Base-by-base conservation (phyloP, 2,329 filamentous ascomycete species). In the Penicillium digitatum region DNA sequence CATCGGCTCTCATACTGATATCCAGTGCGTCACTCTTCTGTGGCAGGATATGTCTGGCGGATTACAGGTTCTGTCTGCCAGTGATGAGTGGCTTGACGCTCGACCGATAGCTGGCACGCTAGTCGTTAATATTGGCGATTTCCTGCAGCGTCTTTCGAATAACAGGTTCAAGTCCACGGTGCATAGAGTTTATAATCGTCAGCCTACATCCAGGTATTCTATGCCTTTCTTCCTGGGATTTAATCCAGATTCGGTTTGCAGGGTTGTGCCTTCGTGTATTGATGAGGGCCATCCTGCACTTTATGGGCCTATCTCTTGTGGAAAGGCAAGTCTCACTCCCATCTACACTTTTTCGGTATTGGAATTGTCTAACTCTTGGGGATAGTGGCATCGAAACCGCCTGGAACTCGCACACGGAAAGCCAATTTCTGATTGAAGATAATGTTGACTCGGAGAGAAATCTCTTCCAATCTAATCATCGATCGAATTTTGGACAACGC, bases 141-240 rank as follows among this genome's bases (percentile, higher is more conserved):
- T 79, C 51, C 70, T 81, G 68, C 78, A 80, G 73, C 71, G 78
- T 11, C 69, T 81, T 24, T 77, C 74, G 38, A 81, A 82, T 63
- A 76, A 81, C 60, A 73, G 67, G 16, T 80, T 80, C 60, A 78
- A 74, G 58, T 79, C 74, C 5, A 81, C 78, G 0, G 76, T 82
- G 18, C 81, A 82, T 63, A 70, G 80, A 16, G 79, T 83, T 3
- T 63, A 65, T 54, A 68, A 66, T 26, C 57, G 58, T 1, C 61
- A 62, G 16, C 59, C 60, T 0, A 65, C 65, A 11, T 77, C 78
- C 49, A 70, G 80, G 14, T 78, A 80, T 39, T 81, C 77, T 0
- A 81, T 83, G 78, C 80, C 81, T 0, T 83, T 83, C 63, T 83
- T 83, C 66, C 79, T 83, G 60, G 78, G 77, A 0, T 76, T 82